Evolutionary conservation across 108 stramenopile genomes (phyloP).

Genomic region (Skeletonema grethae): DNA sequence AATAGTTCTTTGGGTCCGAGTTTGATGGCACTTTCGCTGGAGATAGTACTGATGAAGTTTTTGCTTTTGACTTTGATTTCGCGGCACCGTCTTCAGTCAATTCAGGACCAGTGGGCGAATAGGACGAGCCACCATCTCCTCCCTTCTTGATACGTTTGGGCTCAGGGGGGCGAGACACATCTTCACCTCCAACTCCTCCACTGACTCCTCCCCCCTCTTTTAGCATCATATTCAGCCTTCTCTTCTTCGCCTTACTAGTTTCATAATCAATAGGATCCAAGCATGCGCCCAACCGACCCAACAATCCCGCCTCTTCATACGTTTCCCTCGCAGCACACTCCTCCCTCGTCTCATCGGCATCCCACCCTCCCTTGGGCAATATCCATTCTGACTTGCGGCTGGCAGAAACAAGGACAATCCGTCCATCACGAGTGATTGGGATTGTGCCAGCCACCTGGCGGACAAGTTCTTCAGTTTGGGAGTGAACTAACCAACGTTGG

Average conservation of each 20-base stretch:
- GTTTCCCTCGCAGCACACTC: constrained; percentile 90
- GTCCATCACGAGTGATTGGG: constrained; percentile 72
- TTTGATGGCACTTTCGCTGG: constrained; percentile 39
- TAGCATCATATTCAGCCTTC: constrained; percentile 43
- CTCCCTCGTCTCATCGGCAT: constrained; percentile 85
- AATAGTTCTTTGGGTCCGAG: constrained; percentile 34
- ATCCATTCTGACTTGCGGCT: constrained; percentile 89
- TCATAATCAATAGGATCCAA: constrained; percentile 80
- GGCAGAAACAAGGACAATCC: constrained; percentile 78
- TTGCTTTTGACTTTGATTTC: constrained; percentile 35
- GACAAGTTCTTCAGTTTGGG: constrained; percentile 40
- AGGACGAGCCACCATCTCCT: not conserved
- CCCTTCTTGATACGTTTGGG: constrained; percentile 24
- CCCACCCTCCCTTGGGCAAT: constrained; percentile 96
- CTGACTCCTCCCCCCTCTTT: not conserved
- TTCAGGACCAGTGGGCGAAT: constrained; percentile 7
- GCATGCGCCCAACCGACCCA: constrained; percentile 69
- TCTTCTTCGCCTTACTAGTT: constrained; percentile 79
- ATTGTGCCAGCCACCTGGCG: constrained; percentile 79
- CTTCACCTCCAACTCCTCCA: not conserved
- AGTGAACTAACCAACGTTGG: constrained; percentile 71
- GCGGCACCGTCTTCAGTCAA: not conserved
- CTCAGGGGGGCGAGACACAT: not conserved
- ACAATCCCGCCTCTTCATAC: constrained; percentile 89
- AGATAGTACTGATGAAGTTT: constrained; percentile 6